Base-by-base conservation (phyloP, 106 monocot genomes). In the Hemerocallis citrina region DNA sequence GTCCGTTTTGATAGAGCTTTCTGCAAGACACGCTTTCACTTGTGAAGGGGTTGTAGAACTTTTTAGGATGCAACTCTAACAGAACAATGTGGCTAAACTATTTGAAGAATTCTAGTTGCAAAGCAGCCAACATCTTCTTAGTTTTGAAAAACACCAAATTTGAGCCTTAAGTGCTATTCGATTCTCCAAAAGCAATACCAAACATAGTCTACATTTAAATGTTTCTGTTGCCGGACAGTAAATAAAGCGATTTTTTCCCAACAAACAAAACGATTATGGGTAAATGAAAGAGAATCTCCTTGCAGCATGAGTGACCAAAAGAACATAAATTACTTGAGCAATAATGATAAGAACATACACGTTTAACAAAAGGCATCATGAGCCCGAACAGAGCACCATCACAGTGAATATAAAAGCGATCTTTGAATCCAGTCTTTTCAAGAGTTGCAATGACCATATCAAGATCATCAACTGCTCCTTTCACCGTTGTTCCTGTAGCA, bases 391-490 rank as follows among this genome's bases (percentile, higher is more conserved):
- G 71, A 63, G 92, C 92, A 59, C 80, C 92, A 56, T 98, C 96
- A 70, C 91, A 98, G 27, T 98, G 91, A 56, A 98, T 98, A 59
- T 98, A 98, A 71, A 98, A 92, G 1, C 79, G 75, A 67, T 75
- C 85, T 44, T 61, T 81, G 58, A 92, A 98, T 21, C 96, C 96
- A 70, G 36, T 64, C 57, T 88, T 69, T 59, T 92, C 79, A 25
- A 88, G 83, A 21, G 87, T 98, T 52, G 81, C 67, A 63, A 92
- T 92, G 30, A 87, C 83, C 69, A 83, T 27, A 69, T 92, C 92
- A 6, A 92, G 86, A 65, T 92, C 92, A 62, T 92, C 92, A 42
- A 92, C 92, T 25, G 92, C 92, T 25, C 86, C 92, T 62, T 92
- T 92, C 22, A 92, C 92, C 0, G 92, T 83, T 9, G 88, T 88